phyloP scores from a whole-genome alignment of 1,139 yeast species.

The Yamadazyma dushanensis region DNA sequence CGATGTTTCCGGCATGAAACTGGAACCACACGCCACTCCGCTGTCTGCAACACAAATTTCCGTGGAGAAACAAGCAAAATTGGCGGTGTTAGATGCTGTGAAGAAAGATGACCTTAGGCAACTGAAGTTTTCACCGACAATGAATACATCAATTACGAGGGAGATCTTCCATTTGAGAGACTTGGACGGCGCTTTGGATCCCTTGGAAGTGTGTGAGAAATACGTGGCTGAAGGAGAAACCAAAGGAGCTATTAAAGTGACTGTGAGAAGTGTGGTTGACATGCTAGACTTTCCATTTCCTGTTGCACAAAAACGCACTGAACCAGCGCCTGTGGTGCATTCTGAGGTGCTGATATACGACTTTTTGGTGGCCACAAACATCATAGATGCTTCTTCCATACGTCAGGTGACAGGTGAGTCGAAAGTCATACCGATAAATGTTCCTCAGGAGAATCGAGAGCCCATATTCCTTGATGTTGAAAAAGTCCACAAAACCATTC shows the following conservation, averaged over 20 bases:
- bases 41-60: too few relatives aligned
- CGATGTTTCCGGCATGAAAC: too few relatives aligned
- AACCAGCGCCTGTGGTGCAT: too few relatives aligned
- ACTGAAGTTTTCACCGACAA: too few relatives aligned
- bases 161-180: background rate
- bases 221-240: conserved; percentile 41
- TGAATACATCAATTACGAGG: background rate
- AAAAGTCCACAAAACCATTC: background rate
- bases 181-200: conserved; percentile 32
- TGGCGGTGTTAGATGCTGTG: too few relatives aligned
- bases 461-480: background rate
- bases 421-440: background rate
- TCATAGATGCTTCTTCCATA: background rate
- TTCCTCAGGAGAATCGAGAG: too few relatives aligned
- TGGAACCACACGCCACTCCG: too few relatives aligned
- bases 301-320: too few relatives aligned
- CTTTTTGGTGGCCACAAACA: background rate
- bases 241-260: conserved; percentile 74
- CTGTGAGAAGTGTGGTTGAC: conserved; percentile 10
- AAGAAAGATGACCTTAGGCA: too few relatives aligned
- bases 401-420: background rate
- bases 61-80: too few relatives aligned
- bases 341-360: background rate
- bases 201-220: conserved; percentile 50
- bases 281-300: background rate